These are phyloP conservation scores for Amaranthus hypochondriacus DNA, from an alignment of 148 eudicot species.

Conservation along the genomic window DNA sequence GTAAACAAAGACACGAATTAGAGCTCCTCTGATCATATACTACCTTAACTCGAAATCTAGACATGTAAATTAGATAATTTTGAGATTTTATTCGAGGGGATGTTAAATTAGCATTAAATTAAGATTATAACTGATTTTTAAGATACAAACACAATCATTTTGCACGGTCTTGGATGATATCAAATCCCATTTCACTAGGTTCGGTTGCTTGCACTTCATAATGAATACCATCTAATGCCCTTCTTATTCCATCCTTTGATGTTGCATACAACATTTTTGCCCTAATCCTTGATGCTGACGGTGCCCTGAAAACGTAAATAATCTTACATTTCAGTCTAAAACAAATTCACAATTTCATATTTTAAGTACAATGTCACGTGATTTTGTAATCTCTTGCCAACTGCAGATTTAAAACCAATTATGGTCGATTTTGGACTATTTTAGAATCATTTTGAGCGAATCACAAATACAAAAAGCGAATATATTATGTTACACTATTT, in stretches of 20 bases:
- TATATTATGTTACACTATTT: too few species aligned
- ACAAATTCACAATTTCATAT: neutral
- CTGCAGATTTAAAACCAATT: too few species aligned
- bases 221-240: constrained; percentile 81
- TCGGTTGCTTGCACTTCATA: constrained; percentile 94
- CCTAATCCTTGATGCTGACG: constrained; percentile 81
- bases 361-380: too few species aligned
- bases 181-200: constrained; percentile 91
- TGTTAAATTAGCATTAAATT: constrained; percentile 1
- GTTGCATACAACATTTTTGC: constrained; percentile 91
- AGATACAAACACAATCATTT: constrained; percentile 25
- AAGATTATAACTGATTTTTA: neutral
- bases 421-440: too few species aligned
- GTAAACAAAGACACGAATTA: constrained; percentile 8
- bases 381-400: too few species aligned
- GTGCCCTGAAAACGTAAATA: constrained; percentile 51
- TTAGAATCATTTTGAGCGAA: too few species aligned
- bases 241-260: constrained; percentile 82
- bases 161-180: constrained; percentile 75
- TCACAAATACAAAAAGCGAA: too few species aligned
- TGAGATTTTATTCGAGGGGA: neutral
- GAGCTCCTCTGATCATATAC: constrained; percentile 21
- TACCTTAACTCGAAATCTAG: constrained; percentile 19
- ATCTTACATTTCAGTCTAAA: neutral
- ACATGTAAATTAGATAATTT: constrained; percentile 12